Evolutionary conservation across 306 rosid species (phyloP), one percentile per base, ranked within the genome.

Genomic region (Prosopis cineraria): DNA sequence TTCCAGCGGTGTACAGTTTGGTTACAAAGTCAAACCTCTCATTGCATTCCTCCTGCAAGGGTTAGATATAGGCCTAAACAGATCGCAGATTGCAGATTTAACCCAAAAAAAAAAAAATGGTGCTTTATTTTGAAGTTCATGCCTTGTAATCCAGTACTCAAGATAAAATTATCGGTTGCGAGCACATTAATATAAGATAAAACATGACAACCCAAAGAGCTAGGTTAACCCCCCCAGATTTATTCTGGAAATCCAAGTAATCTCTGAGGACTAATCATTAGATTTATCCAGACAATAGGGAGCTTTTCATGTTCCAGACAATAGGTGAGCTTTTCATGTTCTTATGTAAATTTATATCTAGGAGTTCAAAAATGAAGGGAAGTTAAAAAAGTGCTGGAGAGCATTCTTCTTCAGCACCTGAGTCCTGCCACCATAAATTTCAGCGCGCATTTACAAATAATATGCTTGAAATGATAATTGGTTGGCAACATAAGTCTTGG

Each of bases 41-140:
- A 72, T 37, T 36, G 72, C 76, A 82, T 45, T 31, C 47, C 53
- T 67, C 76, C 71, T 56, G 45, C 58, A 82, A 58, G 12, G 30
- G 62, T 44, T 41, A 72, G 29, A 71, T 45, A 56, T 3, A 16
- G 25, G 34, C 52, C 25, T 33, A 37, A 63, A 72, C 68, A n/a
- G n/a, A n/a, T n/a, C n/a, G n/a, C n/a, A 43, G 72, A 73, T 55
- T 62, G 16, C 75, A 56, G 41, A 41, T 63, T 43, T 65, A 72
- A 77, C 17, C 19, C n/a, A 27, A n/a, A 53, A 0, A 58, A 58
- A 24, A 29, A 30, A 14, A 41, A 69, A 24, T 9, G 20, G 58
- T 33, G 52, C n/a, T 63, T 19, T 31, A 7, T 68, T 68, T 6
- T 3, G 11, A 64, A 44, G 33, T 34, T 19, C 27, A 1, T 19